Evolutionary conservation across 164 flowering plant species (phyloP), one percentile per base, ranked within the genome.

Genomic region (Liriodendron chinense): DNA sequence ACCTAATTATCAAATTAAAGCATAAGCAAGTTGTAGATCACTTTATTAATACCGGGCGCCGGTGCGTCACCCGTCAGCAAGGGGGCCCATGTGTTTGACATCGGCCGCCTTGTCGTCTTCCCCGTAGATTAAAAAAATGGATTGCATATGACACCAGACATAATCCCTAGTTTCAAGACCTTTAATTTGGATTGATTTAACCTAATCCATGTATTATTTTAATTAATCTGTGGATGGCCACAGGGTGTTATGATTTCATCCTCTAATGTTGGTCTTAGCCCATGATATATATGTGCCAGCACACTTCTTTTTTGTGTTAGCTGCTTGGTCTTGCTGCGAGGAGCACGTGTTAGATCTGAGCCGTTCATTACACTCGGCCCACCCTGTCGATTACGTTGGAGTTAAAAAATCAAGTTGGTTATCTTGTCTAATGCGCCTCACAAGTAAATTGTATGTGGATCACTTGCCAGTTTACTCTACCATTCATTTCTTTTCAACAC

Each of bases 1-100:
- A 23, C 76, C 66, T 74, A 74, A 74, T 65, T 65, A 74, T 65
- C 76, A 50, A 74, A 24, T 49, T 48, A 48, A 65, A 74, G 64
- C 62, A 48, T 48, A 65, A 53, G 70, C 63, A 73, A 74, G 71
- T 74, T 74, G 70, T 13, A 49, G 47, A 74, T 65, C 16, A 66
- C 76, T 74, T 65, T 65, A 62, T 23, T 26, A 34, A 63, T 62
- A 62, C 28, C 53, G 34, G 25, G 6, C 25, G 76, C 70, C 59
- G 25, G 76, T 49, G 76, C 64, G 21, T 2, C 13, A 43, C 76
- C 71, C 16, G 18, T 65, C 76, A 74, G 76, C 76, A 3, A 2
- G 59, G 43, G 24, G 64, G 59, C 43, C 76, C 75, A 67, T 12
- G 49, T 47, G 68, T 49, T 16, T 7, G 68, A 73, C 57, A 63